phyloP scores from a whole-genome alignment of 78 protist species.

The Speleostelium caveatum region DNA sequence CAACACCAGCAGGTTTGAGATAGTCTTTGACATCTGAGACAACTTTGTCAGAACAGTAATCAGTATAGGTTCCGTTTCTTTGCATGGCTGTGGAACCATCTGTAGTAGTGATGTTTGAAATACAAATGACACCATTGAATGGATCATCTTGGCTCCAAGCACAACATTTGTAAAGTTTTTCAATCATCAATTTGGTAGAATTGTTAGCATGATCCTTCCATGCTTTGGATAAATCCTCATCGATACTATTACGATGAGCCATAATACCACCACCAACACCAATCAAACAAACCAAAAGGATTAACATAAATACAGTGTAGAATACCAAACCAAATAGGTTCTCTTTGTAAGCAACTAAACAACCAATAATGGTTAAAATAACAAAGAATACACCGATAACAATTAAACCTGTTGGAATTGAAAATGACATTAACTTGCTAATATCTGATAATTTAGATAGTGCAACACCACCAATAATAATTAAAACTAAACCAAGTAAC shows the following conservation, averaged over 20 bases:
- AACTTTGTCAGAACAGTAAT: neutral
- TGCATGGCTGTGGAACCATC: neutral
- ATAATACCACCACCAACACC: conserved; percentile 71
- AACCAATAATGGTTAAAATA: conserved; percentile 43
- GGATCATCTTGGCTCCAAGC: neutral
- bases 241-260: conserved; percentile 25
- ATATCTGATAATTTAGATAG: conserved; percentile 10
- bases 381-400: conserved; percentile 63
- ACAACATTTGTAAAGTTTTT: conserved; percentile 27
- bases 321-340: conserved; percentile 36
- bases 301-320: conserved; percentile 49
- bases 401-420: conserved; percentile 42
- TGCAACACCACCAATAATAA: conserved; percentile 35
- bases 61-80: neutral
- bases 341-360: conserved; percentile 61
- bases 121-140: neutral
- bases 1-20: conserved; percentile 41
- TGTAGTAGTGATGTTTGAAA: neutral
- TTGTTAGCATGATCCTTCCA: neutral
- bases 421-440: conserved; percentile 5
- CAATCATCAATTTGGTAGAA: neutral
- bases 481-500: conserved; percentile 44
- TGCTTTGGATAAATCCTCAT: neutral
- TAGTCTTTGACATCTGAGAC: neutral
- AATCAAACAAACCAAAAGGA: conserved; percentile 49